Conservation (phyloP, 495 filamentous ascomycete genomes). For the Tuber indicum region DNA sequence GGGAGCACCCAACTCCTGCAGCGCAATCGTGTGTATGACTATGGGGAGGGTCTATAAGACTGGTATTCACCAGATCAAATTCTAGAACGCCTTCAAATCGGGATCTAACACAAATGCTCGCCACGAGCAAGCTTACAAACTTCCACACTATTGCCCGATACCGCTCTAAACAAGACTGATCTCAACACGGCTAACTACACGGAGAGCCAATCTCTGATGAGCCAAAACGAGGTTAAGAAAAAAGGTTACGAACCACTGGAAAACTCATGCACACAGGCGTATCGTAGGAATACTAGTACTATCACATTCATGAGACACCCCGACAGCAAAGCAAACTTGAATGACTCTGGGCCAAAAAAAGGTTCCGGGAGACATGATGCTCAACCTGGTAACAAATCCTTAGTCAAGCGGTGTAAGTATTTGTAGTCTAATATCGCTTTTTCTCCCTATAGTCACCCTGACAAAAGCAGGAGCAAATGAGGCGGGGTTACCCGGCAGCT, state of each 20-base stretch:
- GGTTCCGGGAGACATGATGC: not conserved
- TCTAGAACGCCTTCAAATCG: not conserved
- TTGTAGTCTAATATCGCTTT: not conserved
- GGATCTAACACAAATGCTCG: not conserved
- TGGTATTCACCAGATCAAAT: not conserved
- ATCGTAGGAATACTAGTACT: too few species aligned
- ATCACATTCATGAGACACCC: too few species aligned
- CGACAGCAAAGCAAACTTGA: not conserved
- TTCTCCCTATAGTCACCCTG: not conserved
- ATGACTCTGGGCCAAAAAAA: not conserved
- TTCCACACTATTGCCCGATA: not conserved
- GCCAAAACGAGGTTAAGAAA: not conserved
- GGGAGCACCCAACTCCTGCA: not conserved
- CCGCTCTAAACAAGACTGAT: not conserved
- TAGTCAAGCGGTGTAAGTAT: not conserved
- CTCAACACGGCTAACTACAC: not conserved
- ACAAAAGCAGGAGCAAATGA: not conserved
- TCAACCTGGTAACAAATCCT: not conserved
- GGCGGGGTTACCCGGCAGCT: not conserved
- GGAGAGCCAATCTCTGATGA: not conserved
- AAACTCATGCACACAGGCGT: too few species aligned
- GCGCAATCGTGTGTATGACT: not conserved
- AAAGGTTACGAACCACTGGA: not conserved
- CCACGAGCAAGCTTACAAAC: not conserved
- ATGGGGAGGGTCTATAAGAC: not conserved